phyloP scores from a whole-genome alignment of 768 basidiomycete species.

The Leucosporidium yakuticum region DNA sequence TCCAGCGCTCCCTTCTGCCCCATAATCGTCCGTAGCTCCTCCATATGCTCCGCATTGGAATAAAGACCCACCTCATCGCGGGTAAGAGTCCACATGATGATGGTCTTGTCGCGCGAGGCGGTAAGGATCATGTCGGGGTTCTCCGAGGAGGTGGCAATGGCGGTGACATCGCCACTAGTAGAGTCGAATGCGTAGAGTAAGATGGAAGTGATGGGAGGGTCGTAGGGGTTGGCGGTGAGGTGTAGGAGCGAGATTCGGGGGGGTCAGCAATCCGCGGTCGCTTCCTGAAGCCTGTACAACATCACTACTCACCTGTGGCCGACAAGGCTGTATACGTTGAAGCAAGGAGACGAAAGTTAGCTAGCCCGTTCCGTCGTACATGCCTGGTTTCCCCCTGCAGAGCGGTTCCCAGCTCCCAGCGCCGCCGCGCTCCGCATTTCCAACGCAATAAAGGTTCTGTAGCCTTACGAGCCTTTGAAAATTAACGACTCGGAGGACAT shows the following conservation, averaged over 20 bases:
- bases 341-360: too few species aligned
- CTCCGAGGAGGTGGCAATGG: conserved; percentile 92
- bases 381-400: too few species aligned
- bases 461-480: too few species aligned
- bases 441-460: too few species aligned
- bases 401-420: not conserved
- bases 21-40: not conserved
- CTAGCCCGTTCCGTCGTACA: too few species aligned
- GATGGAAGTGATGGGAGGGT: not conserved
- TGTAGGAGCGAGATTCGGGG: conserved; percentile 1
- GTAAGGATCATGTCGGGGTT: conserved; percentile 99
- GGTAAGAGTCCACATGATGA: conserved; percentile 98
- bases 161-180: conserved; percentile 97
- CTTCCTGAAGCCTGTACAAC: not conserved
- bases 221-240: not conserved
- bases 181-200: conserved; percentile 64
- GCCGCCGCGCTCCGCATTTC: not conserved
- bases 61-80: conserved; percentile 52
- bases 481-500: too few species aligned
- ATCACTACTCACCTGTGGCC: conserved; percentile 28
- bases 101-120: conserved; percentile 97
- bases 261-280: not conserved
- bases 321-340: conserved; percentile 18
- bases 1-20: too few species aligned
- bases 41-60: not conserved